phyloP scores from a whole-genome alignment of 306 rosid genomes.

The Oemleria cerasiformis region DNA sequence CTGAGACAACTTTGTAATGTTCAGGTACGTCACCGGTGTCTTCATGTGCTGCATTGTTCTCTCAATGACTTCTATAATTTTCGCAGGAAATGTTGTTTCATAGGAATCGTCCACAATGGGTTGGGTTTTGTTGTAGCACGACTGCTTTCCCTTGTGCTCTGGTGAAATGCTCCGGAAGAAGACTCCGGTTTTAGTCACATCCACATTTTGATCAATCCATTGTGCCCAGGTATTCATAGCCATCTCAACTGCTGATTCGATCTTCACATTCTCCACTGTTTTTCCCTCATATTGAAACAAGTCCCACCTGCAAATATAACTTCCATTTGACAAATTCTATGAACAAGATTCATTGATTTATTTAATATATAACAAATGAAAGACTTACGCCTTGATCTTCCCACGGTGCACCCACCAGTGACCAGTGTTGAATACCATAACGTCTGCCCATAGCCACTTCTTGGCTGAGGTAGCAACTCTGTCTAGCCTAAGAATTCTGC shows the following conservation, averaged over 20 bases:
- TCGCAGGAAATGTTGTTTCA: conserved; percentile 2
- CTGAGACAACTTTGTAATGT: conserved; percentile 36
- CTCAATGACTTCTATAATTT: conserved; percentile 23
- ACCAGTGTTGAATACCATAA: conserved; percentile 52
- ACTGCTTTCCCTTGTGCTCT: conserved; percentile 41
- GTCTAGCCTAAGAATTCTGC: conserved; percentile 33
- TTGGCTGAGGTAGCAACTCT: conserved; percentile 17
- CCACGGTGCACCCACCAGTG: conserved; percentile 47
- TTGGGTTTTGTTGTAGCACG: conserved; percentile 37
- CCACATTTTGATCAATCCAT: conserved; percentile 38
- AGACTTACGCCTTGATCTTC: conserved; percentile 34
- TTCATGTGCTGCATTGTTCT: conserved; percentile 27
- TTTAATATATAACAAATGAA: background rate
- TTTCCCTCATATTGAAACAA: conserved; percentile 24
- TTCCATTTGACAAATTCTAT: background rate
- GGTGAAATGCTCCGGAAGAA: conserved; percentile 49
- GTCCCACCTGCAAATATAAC: conserved; percentile 31
- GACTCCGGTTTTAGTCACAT: conserved; percentile 27
- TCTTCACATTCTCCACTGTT: conserved; percentile 25
- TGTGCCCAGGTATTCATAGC: conserved; percentile 44
- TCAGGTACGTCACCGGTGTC: conserved; percentile 36
- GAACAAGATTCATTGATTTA: background rate
- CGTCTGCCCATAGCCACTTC: conserved; percentile 36
- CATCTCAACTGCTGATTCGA: conserved; percentile 24
- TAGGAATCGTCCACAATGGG: conserved; percentile 26